A percentile compares a stretch with the other conserved stretches of the same genome.
Conservation (phyloP, 2,329 filamentous ascomycete genomes). For the Aspergillus calidoustus region DNA sequence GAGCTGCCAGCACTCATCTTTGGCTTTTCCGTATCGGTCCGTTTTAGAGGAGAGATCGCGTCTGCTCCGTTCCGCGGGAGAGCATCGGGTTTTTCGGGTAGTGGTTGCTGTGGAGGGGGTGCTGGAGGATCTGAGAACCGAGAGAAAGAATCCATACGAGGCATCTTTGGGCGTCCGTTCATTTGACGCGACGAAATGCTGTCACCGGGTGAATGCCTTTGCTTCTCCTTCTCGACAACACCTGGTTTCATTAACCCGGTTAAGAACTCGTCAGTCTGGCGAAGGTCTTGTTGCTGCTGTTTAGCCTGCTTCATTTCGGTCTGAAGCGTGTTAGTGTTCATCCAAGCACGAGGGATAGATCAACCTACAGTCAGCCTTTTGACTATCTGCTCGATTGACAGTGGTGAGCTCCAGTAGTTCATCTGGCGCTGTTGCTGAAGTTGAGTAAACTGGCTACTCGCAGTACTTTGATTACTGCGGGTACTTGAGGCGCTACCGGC, state of each 20-base stretch:
- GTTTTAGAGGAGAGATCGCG: constrained; percentile 65
- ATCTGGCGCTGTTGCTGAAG: constrained; percentile 74
- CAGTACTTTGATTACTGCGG: constrained; percentile 60
- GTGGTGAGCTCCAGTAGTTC: constrained; percentile 84
- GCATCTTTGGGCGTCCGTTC: constrained; percentile 52
- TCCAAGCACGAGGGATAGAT: constrained; percentile 19
- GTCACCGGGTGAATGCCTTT: constrained; percentile 53
- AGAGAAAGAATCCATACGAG: constrained; percentile 74
- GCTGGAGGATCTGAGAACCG: constrained; percentile 92
- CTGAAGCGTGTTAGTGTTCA: constrained; percentile 51
- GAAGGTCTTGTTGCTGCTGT: constrained; percentile 83
- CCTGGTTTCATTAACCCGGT: constrained; percentile 76
- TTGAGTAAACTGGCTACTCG: constrained; percentile 58
- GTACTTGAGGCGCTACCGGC: constrained; percentile 70
- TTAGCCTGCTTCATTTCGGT: constrained; percentile 88
- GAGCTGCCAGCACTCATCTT: constrained; percentile 55
- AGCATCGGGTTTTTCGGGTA: constrained; percentile 89
- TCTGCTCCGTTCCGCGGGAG: constrained; percentile 50
- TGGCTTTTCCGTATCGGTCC: constrained; percentile 75
- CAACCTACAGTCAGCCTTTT: constrained; percentile 75
- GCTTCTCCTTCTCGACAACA: constrained; percentile 55
- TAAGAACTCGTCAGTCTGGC: constrained; percentile 80
- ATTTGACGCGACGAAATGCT: constrained; percentile 49
- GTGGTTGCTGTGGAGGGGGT: constrained; percentile 87
- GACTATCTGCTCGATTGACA: constrained; percentile 93